Evolutionary conservation across 2,329 filamentous ascomycete genomes (phyloP).

Genomic region (Pseudocercospora vitis): DNA sequence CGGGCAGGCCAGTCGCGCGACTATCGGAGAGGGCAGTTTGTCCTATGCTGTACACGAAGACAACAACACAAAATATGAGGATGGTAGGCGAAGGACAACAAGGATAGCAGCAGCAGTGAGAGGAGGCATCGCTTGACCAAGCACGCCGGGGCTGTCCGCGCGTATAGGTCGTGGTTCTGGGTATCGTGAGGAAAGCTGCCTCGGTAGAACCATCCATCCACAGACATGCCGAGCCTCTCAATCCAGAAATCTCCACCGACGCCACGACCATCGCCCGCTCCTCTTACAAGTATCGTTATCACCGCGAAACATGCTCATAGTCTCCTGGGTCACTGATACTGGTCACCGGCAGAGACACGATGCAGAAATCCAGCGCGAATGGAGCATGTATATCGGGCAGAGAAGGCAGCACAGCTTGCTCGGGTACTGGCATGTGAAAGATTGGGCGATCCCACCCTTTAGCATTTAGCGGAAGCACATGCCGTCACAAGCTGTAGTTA

Average conservation of each 20-base stretch:
- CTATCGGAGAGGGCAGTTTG: neutral
- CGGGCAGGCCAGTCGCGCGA: too few relatives aligned
- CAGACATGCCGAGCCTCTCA: neutral
- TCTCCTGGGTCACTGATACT: neutral
- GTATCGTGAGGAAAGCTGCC: neutral
- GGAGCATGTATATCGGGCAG: too few relatives aligned
- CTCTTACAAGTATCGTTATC: too few relatives aligned
- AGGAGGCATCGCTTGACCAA: neutral
- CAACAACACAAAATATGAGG: neutral
- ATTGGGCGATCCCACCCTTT: too few relatives aligned
- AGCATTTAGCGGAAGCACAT: neutral
- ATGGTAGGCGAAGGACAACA: neutral
- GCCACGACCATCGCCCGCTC: neutral
- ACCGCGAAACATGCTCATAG: too few relatives aligned
- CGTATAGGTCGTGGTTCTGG: neutral
- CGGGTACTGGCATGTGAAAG: neutral
- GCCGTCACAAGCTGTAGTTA: neutral
- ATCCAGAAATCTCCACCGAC: slow-evolving; percentile 1
- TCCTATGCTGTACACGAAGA: neutral
- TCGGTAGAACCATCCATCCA: neutral
- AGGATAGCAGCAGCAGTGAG: neutral
- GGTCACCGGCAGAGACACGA: neutral
- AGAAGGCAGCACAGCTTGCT: neutral
- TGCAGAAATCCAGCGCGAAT: too few relatives aligned
- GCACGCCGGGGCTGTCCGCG: neutral